phyloP scores from a whole-genome alignment of 176 grass and related monocot species.

The Guadua angustifolia region DNA sequence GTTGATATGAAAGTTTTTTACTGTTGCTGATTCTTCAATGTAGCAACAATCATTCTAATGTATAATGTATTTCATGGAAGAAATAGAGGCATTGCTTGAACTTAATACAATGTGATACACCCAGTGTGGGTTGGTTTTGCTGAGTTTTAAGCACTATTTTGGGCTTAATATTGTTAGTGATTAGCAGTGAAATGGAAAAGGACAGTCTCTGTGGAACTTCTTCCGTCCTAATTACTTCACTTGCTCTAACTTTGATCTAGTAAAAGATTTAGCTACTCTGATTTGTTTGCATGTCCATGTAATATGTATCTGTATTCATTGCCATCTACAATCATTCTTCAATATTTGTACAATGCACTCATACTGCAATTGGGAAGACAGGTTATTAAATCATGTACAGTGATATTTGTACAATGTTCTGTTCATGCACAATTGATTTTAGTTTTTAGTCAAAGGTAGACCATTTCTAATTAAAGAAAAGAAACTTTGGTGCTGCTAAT shows the following conservation, averaged over 20 bases:
- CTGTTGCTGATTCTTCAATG: neutral
- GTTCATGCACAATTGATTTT: neutral
- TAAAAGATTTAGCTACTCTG: neutral
- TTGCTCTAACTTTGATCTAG: constrained; percentile 2
- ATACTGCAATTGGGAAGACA: neutral
- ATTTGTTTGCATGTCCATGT: neutral
- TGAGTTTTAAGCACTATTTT: neutral
- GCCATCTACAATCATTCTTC: neutral
- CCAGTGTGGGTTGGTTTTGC: neutral
- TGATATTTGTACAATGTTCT: constrained; percentile 33
- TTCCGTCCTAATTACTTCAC: neutral
- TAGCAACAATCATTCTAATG: neutral
- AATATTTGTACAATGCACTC: neutral
- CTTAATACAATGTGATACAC: neutral
- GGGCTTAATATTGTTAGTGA: neutral
- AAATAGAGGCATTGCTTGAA: neutral
- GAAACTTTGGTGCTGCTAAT: neutral
- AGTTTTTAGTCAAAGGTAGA: neutral
- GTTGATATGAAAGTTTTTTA: neutral
- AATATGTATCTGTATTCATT: neutral
- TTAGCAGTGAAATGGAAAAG: neutral
- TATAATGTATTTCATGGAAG: neutral
- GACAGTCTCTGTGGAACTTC: neutral
- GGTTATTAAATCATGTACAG: neutral
- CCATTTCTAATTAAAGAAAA: neutral